A percentile compares a stretch with the other conserved stretches of the same genome.
These are phyloP conservation scores for Candida ulmi DNA, from an alignment of 805 yeast genomes.

Conservation along the genomic window DNA sequence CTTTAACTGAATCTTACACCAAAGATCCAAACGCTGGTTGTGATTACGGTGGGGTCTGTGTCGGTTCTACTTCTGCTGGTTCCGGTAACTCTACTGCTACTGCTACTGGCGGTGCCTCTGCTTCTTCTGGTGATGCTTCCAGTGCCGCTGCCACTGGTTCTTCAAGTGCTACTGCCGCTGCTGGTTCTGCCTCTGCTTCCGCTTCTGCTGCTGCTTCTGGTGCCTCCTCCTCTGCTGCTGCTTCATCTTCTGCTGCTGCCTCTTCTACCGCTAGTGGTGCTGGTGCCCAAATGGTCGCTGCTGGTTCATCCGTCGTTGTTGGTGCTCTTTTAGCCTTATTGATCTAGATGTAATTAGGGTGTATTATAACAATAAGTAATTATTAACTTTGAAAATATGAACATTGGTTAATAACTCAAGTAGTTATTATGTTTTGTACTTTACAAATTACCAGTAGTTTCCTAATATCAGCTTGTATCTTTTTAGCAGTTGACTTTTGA, in stretches of 20 bases:
- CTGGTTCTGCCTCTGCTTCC: constrained; percentile 2
- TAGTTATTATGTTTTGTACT: too few relatives aligned
- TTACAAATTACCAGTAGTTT: too few relatives aligned
- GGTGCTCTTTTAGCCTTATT: constrained; percentile 5
- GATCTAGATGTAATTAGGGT: not conserved
- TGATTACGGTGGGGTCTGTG: constrained; percentile 13
- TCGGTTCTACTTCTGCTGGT: constrained; percentile 1
- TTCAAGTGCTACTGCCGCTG: constrained; percentile 7
- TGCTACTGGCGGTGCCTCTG: not conserved
- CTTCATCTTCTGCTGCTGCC: constrained; percentile 6
- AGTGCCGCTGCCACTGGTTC: not conserved
- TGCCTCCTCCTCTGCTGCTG: constrained; percentile 5
- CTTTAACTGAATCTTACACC: constrained; percentile 14
- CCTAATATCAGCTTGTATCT: too few relatives aligned
- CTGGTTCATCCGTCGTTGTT: constrained; percentile 5
- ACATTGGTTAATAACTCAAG: too few relatives aligned
- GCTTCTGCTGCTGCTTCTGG: constrained; percentile 4
- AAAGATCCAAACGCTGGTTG: constrained; percentile 12
- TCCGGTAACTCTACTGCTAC: constrained; percentile 2
- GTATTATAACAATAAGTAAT: too few relatives aligned
- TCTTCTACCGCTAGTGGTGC: not conserved
- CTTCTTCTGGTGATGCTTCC: not conserved
- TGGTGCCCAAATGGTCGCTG: constrained; percentile 3
- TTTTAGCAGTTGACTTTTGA: too few relatives aligned
- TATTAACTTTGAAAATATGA: too few relatives aligned